Percentiles rank a stretch among this genome's conserved stretches.
Conservation (phyloP, 306 rosid genomes). For the Quercus suber region DNA sequence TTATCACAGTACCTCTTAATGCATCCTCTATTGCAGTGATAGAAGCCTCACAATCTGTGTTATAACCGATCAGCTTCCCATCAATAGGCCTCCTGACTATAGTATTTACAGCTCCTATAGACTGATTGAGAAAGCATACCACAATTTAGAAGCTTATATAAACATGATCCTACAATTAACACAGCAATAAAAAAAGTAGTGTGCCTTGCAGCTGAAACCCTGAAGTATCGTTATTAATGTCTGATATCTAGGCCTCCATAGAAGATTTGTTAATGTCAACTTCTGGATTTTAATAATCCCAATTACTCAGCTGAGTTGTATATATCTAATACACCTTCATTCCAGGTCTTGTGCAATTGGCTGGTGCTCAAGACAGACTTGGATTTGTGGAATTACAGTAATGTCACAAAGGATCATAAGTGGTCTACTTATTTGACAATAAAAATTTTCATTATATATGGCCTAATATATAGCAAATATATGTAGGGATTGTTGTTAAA, state of each 20-base stretch:
- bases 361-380: background rate
- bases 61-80: slow-evolving; percentile 48
- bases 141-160: background rate
- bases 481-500: background rate
- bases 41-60: slow-evolving; percentile 48
- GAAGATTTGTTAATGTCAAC: background rate
- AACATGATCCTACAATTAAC: background rate
- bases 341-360: background rate
- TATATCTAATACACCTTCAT: background rate
- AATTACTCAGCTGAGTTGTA: background rate
- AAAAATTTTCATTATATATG: background rate
- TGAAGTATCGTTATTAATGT: background rate
- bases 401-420: background rate
- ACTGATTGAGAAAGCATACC: slow-evolving; percentile 17
- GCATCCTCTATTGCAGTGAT: slow-evolving; percentile 55
- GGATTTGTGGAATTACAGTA: background rate
- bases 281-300: background rate
- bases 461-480: background rate
- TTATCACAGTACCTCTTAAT: slow-evolving; percentile 24
- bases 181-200: background rate
- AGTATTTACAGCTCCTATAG: slow-evolving; percentile 46
- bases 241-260: background rate
- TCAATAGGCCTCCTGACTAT: slow-evolving; percentile 40
- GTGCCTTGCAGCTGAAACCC: background rate
- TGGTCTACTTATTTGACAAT: background rate